These are phyloP conservation scores for Eimeria zaria DNA, from an alignment of 169 alveolate species.

Conservation along the genomic window DNA sequence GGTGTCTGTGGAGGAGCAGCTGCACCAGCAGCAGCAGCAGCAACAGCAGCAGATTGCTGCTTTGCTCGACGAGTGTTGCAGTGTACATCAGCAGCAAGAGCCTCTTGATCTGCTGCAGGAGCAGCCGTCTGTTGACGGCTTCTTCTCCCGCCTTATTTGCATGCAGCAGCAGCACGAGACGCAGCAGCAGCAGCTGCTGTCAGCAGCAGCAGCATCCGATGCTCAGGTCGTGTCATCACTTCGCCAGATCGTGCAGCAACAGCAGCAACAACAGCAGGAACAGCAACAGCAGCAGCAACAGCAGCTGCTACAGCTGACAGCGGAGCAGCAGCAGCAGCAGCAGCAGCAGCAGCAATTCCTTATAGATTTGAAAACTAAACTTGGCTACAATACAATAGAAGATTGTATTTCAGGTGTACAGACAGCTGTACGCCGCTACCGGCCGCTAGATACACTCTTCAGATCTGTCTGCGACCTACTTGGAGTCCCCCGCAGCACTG, in stretches of 20 bases:
- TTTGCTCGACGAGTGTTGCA: slow-evolving; percentile 26
- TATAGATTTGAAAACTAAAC: not conserved
- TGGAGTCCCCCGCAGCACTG: slow-evolving; percentile 63
- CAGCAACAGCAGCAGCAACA: slow-evolving; percentile 59
- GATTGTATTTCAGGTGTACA: slow-evolving; percentile 36
- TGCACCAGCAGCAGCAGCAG: slow-evolving; percentile 73
- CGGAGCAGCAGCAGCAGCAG: no score
- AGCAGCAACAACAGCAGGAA: slow-evolving; percentile 1
- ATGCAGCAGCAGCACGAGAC: slow-evolving; percentile 66
- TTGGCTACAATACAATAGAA: slow-evolving; percentile 20
- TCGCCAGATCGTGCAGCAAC: slow-evolving; percentile 10
- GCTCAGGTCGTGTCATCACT: slow-evolving; percentile 22
- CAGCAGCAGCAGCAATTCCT: slow-evolving; percentile 53
- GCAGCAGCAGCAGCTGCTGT: slow-evolving; percentile 45
- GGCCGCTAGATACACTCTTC: slow-evolving; percentile 51
- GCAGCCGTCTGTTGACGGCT: slow-evolving; percentile 17
- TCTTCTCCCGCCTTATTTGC: slow-evolving; percentile 37
- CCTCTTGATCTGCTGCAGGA: slow-evolving; percentile 40
- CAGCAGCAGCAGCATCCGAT: slow-evolving; percentile 68
- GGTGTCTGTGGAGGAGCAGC: slow-evolving; percentile 30
- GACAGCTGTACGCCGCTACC: slow-evolving; percentile 47
- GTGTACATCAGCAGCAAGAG: not conserved
- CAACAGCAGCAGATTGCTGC: slow-evolving; percentile 70
- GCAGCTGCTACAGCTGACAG: slow-evolving; percentile 31
- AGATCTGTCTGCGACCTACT: slow-evolving; percentile 59